Evolutionary conservation across 331 rosid species (phyloP).

Genomic region (Dryas integrifolia): DNA sequence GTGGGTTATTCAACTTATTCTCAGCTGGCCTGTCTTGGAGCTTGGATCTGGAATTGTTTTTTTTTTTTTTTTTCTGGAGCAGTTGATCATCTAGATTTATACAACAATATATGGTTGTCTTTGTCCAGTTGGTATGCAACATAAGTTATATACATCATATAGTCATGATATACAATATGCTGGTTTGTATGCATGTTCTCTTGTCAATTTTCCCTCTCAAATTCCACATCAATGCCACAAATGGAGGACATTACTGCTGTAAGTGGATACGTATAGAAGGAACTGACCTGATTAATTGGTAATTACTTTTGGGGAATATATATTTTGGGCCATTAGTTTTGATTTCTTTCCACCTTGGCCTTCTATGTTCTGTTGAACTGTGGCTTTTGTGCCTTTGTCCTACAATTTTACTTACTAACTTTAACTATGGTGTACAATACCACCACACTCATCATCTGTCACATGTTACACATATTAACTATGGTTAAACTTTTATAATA

Average conservation of each 20-base stretch:
- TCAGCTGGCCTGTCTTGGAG: not conserved
- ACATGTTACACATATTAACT: not conserved
- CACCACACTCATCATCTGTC: too few species aligned
- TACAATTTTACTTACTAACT: not conserved
- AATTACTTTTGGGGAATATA: not conserved
- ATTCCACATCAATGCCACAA: not conserved
- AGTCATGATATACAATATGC: not conserved
- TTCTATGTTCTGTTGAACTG: not conserved
- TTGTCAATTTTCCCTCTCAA: not conserved
- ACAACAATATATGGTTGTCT: too few species aligned
- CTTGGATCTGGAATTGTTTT: not conserved
- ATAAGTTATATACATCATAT: too few species aligned
- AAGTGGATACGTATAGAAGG: not conserved
- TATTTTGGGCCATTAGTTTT: too few species aligned
- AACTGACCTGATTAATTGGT: not conserved
- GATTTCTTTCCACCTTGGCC: not conserved
- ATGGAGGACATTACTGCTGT: not conserved
- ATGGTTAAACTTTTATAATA: not conserved
- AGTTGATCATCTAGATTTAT: too few species aligned
- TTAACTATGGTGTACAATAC: not conserved
- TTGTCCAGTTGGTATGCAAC: too few species aligned
- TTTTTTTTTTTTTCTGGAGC: too few species aligned
- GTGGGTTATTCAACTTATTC: not conserved
- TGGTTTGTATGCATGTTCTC: not conserved
- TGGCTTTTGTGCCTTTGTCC: not conserved